Evolutionary conservation across 2,329 filamentous ascomycete species (phyloP), one percentile per base, ranked within the genome.

Genomic region (Epichloe typhina): DNA sequence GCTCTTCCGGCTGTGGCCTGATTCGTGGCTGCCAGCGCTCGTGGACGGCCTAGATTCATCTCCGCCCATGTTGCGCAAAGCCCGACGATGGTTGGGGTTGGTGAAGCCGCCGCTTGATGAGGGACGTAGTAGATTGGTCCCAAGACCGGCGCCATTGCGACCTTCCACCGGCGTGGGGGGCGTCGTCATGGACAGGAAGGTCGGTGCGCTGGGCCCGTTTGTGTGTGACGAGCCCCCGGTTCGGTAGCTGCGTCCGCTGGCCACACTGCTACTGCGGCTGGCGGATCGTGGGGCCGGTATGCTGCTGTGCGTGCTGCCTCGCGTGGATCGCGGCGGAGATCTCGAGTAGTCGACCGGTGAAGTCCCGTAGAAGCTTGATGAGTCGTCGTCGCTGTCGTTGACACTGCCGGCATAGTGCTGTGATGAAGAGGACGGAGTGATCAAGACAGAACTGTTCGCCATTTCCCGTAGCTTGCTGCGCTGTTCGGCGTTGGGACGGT

Each of bases 401-500:
- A 70, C 63, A 55, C 69, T 71, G 39, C 68, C 66, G 3, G 66
- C 59, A 52, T 69, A 65, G 36, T 71, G 65, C 41, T 66, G 63
- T 17, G 65, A 66, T 5, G 57, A 57, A 40, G 57, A 58, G 2
- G 62, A 66, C 11, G 69, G 71, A n/a, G 52, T 54, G 26, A 73
- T 76, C 55, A 91, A 72, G 19, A 84, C 81, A 37, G 82, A 84
- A 59, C 80, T 86, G 52, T 80, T 90, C n/a, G 87, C 88, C 52
- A 95, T 73, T 65, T 96, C 89, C 41, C 90, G 81, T 36, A 94
- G 75, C 55, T 85, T 83, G 61, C 76, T 85, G 61, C 88, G 83
- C 63, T 93, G 86, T 52, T 86, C 83, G 49, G 82, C 86, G 56
- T 74, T 87, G 1, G 91, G 90, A 4, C 89, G 82, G 63, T 95